These are phyloP conservation scores for Xylaria sp. DNA, from an alignment of 2,329 filamentous ascomycete species.

Conservation along the genomic window DNA sequence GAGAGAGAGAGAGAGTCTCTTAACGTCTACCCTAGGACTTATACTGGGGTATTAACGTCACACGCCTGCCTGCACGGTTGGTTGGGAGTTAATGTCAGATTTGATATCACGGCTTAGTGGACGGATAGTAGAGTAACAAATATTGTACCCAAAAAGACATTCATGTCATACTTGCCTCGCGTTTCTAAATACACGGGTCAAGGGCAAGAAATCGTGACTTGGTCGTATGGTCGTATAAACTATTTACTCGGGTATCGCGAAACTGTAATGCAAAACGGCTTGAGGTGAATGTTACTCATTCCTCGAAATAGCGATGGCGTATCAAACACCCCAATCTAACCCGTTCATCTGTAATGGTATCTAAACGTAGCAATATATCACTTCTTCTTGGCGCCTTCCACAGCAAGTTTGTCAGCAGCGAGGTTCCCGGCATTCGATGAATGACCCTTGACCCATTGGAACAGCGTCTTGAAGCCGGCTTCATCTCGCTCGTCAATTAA, in stretches of 20 bases:
- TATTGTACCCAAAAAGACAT: background rate
- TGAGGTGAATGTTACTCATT: conserved; percentile 1
- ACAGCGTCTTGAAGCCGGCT: conserved; percentile 70
- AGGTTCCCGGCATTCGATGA: conserved; percentile 76
- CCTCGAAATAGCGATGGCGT: background rate
- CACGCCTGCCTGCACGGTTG: background rate
- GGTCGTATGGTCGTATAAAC: conserved; percentile 11
- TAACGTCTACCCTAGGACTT: too few relatives aligned
- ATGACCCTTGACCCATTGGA: conserved; percentile 94
- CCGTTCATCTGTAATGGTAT: conserved; percentile 1
- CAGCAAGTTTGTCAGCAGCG: conserved; percentile 82
- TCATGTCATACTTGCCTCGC: background rate
- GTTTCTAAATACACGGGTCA: background rate
- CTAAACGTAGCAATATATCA: background rate
- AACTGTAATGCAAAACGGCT: conserved; percentile 5
- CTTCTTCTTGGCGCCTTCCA: conserved; percentile 64
- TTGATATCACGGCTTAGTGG: background rate
- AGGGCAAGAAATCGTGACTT: background rate
- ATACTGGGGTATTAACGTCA: background rate
- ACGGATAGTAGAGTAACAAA: background rate
- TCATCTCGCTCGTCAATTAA: conserved; percentile 75
- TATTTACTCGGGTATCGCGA: conserved; percentile 26
- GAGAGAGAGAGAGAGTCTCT: too few relatives aligned
- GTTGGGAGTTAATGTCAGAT: background rate
- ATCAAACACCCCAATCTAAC: background rate